phyloP scores from a whole-genome alignment of 2,329 filamentous ascomycete genomes.

The Phialophora macrospora region DNA sequence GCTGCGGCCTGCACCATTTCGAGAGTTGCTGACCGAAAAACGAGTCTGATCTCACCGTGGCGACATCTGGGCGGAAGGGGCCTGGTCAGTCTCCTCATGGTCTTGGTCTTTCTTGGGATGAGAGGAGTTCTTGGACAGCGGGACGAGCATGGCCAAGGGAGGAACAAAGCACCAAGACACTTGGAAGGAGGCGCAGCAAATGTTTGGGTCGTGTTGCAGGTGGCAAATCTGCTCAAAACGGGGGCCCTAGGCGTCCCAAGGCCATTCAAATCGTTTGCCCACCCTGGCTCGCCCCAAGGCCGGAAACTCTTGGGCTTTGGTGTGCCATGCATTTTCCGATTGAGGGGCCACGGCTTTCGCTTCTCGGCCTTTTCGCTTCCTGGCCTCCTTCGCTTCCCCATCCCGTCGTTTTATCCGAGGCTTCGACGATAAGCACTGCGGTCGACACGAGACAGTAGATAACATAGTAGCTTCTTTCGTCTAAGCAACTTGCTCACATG shows the following conservation, averaged over 20 bases:
- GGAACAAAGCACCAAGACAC: slow-evolving; percentile 6
- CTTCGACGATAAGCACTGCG: slow-evolving; percentile 13
- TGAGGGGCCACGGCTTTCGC: background rate
- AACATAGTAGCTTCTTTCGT: slow-evolving; percentile 13
- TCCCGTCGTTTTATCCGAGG: background rate
- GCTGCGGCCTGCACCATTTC: background rate
- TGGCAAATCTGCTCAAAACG: slow-evolving; percentile 6
- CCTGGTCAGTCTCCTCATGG: slow-evolving; percentile 11
- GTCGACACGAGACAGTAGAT: slow-evolving; percentile 1
- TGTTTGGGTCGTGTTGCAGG: slow-evolving; percentile 3
- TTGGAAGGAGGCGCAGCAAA: slow-evolving; percentile 20
- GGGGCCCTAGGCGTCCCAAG: background rate
- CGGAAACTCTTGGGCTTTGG: slow-evolving; percentile 21
- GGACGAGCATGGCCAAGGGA: slow-evolving; percentile 25
- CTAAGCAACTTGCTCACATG: background rate
- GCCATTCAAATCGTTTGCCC: slow-evolving; percentile 5
- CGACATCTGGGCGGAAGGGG: background rate
- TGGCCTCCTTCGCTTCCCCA: too few species aligned
- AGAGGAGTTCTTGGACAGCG: slow-evolving; percentile 28
- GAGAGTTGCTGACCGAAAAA: background rate
- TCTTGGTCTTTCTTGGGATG: slow-evolving; percentile 31
- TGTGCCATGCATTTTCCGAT: slow-evolving; percentile 12
- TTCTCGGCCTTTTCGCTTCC: background rate
- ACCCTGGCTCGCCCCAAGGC: slow-evolving; percentile 12
- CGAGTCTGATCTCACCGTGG: background rate